A percentile compares a stretch with the other conserved stretches of the same genome.
Conservation (phyloP, 2,329 filamentous ascomycete species). For the Phyllosticta citriasiana region DNA sequence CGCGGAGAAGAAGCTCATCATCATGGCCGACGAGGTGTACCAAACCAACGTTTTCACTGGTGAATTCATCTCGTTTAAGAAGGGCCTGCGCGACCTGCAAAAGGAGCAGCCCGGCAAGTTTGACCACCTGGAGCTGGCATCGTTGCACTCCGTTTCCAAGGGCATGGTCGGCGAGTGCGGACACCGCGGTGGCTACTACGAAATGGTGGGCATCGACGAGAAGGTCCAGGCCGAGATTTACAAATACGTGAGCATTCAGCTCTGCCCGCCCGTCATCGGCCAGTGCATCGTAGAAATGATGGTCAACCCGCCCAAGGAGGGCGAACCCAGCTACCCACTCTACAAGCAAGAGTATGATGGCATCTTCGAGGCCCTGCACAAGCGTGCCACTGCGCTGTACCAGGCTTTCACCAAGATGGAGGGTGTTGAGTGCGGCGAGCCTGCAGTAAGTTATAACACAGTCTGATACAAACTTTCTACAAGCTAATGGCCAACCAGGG, state of each 20-base stretch:
- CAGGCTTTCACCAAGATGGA: slow-evolving; percentile 91
- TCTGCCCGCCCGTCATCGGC: slow-evolving; percentile 89
- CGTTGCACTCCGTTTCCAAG: slow-evolving; percentile 89
- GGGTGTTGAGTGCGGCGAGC: slow-evolving; percentile 80
- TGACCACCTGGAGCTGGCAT: slow-evolving; percentile 78
- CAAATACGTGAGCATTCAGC: slow-evolving; percentile 96
- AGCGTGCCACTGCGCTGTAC: slow-evolving; percentile 77
- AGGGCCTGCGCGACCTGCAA: slow-evolving; percentile 72
- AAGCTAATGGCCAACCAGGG: slow-evolving; percentile 44
- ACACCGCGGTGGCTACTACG: slow-evolving; percentile 95
- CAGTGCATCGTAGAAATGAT: slow-evolving; percentile 96
- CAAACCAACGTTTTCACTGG: slow-evolving; percentile 97
- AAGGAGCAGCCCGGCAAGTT: slow-evolving; percentile 58
- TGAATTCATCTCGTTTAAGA: slow-evolving; percentile 93
- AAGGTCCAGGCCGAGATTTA: slow-evolving; percentile 89
- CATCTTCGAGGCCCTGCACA: slow-evolving; percentile 68
- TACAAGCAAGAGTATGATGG: slow-evolving; percentile 77
- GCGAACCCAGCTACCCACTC: slow-evolving; percentile 72
- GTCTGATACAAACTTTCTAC: neutral
- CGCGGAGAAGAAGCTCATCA: slow-evolving; percentile 70
- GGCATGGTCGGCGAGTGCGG: slow-evolving; percentile 99
- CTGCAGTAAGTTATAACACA: slow-evolving; percentile 44
- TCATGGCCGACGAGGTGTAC: slow-evolving; percentile 96
- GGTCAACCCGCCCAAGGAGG: slow-evolving; percentile 84
- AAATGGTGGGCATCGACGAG: slow-evolving; percentile 80